Evolutionary conservation across 805 yeast genomes (phyloP), one percentile per base, ranked within the genome.

Genomic region (Cyberlindnera mississippiensis): DNA sequence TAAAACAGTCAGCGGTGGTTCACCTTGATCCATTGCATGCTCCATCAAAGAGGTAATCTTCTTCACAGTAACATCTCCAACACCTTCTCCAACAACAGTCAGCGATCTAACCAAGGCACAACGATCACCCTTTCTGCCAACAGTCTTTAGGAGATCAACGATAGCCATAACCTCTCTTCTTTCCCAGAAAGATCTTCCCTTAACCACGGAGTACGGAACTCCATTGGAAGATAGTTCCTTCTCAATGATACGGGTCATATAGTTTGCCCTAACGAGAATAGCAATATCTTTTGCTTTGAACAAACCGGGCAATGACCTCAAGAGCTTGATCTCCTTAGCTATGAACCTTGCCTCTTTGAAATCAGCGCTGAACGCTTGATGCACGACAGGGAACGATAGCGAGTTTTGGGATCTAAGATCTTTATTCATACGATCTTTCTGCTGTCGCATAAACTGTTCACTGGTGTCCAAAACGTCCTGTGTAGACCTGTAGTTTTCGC

Each of bases 101-200:
- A 89, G 47, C 1, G 82, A 69, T 27, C 87, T 63, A 27, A 75
- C 48, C 27, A 76, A 66, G 0, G 96, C 85, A 22, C 77, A 58
- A 43, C 73, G 64, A 56, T 88, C 96, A 39, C 63, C 59, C 18
- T 72, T 76, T 20, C 81, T 73, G 4, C 75, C 69, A 5, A 85
- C 66, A 2, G 82, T 77, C 26, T 88, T 71, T 20, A 91, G 56
- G 49, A 80, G 78, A 54, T 82, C 85, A 33, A 88, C 46, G 43
- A 85, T 69, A 1, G 76, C 62, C 17, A 69, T 67, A 13, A 87
- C 80, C 53, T 86, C 96, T 42, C 75, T 76, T 31, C 82, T 61
- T 31, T 84, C 87, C 91, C 95, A 86, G 53, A 88, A 85, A 1
- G 88, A 81, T 33, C 69, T 69, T 0, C 96, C 96, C 39, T 82